Percentiles rank a stretch among this genome's conserved stretches.
Evolutionary conservation across 2,329 filamentous ascomycete species (phyloP).

Genomic region (Colletotrichum lindemuthianum): DNA sequence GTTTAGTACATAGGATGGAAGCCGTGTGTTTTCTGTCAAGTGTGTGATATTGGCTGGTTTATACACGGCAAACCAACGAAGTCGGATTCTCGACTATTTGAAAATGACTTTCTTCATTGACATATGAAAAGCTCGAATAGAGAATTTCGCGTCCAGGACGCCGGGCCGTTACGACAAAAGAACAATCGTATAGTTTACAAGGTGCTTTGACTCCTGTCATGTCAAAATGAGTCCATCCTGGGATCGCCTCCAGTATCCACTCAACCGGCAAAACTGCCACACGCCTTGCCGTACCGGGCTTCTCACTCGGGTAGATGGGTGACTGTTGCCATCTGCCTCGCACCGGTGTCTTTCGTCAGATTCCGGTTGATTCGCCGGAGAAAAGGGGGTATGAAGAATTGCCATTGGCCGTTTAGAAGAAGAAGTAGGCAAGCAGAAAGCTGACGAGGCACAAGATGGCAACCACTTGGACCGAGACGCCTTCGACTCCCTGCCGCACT

Average conservation of each 20-base stretch:
- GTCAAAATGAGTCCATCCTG: slow-evolving; percentile 16
- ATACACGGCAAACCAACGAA: no score
- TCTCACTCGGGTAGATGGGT: no score
- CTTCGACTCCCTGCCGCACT: slow-evolving; percentile 68
- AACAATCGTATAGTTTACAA: slow-evolving; percentile 35
- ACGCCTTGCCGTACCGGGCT: neutral
- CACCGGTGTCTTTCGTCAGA: slow-evolving; percentile 7
- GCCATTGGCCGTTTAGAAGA: slow-evolving; percentile 73
- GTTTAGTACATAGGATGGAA: no score
- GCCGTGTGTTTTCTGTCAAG: no score
- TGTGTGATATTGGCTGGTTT: no score
- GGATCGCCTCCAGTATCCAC: slow-evolving; percentile 6
- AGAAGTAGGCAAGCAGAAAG: slow-evolving; percentile 94
- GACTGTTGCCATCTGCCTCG: no score
- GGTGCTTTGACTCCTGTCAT: slow-evolving; percentile 31
- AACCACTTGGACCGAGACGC: slow-evolving; percentile 87
- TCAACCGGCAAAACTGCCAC: slow-evolving; percentile 8
- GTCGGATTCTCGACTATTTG: neutral
- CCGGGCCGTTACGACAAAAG: slow-evolving; percentile 28
- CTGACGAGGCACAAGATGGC: slow-evolving; percentile 86
- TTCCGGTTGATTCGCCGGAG: slow-evolving; percentile 21
- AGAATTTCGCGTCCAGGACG: slow-evolving; percentile 35
- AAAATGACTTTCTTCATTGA: neutral
- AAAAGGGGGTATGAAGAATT: slow-evolving; percentile 14
- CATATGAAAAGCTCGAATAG: slow-evolving; percentile 36